Conservation (phyloP, 768 basidiomycete genomes). For the Rhodocollybia butyracea region DNA sequence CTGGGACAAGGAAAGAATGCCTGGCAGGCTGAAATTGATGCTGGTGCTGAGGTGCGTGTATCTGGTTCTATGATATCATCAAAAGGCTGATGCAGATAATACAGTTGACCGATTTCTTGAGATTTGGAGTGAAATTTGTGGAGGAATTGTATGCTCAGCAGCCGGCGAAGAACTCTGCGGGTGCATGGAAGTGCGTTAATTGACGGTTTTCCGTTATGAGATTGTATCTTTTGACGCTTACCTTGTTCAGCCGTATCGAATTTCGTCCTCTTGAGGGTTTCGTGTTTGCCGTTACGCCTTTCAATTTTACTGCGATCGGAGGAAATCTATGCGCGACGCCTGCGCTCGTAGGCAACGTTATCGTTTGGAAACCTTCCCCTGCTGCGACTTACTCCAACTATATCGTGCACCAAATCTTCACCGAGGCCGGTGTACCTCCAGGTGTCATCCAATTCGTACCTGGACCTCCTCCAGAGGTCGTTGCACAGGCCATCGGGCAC, state of each 20-base stretch:
- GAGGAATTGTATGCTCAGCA: constrained; percentile 93
- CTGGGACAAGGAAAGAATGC: constrained; percentile 98
- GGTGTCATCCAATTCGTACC: constrained; percentile 98
- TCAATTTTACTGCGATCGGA: constrained; percentile 98
- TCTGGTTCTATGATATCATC: constrained; percentile 6
- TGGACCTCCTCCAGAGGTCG: constrained; percentile 81
- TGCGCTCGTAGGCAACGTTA: constrained; percentile 91
- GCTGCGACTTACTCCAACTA: constrained; percentile 95
- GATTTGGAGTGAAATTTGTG: constrained; percentile 95
- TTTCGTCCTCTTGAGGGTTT: constrained; percentile 98
- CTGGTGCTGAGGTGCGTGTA: constrained; percentile 85
- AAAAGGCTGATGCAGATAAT: too few species aligned
- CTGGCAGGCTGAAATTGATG: constrained; percentile 99
- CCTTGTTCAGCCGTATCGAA: constrained; percentile 72
- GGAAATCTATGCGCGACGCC: constrained; percentile 92
- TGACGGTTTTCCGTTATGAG: not conserved
- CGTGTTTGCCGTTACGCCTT: constrained; percentile 95
- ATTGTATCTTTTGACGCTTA: not conserved
- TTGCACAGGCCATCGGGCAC: constrained; percentile 78
- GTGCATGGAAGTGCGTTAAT: constrained; percentile 87
- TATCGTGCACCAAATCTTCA: constrained; percentile 83
- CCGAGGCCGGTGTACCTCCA: constrained; percentile 91
- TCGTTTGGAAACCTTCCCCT: constrained; percentile 97
- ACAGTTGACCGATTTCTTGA: constrained; percentile 91
- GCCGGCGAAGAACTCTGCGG: constrained; percentile 79